These are phyloP conservation scores for Yamadazyma paraphyllophila DNA, from an alignment of 805 yeast genomes.

Conservation along the genomic window DNA sequence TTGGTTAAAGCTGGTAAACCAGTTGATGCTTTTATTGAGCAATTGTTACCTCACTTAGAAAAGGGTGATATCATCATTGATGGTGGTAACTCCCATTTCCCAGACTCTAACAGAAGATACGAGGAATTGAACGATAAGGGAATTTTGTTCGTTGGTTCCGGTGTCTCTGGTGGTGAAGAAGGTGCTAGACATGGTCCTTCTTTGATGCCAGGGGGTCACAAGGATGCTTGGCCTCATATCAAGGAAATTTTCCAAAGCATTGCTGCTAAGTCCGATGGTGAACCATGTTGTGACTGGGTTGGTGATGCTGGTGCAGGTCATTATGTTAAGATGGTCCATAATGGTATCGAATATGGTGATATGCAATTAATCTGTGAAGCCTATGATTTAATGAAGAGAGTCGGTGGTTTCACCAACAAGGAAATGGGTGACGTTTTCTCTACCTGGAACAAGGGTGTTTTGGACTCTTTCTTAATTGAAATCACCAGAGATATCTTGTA, in stretches of 20 bases:
- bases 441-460: constrained; percentile 95
- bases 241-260: constrained; percentile 95
- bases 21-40: constrained; percentile 87
- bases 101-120: constrained; percentile 96
- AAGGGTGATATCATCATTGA: constrained; percentile 97
- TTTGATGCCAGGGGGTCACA: constrained; percentile 98
- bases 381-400: constrained; percentile 91
- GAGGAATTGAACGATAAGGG: constrained; percentile 86
- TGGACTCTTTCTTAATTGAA: constrained; percentile 95
- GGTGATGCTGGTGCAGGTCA: constrained; percentile 99
- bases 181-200: constrained; percentile 99
- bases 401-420: constrained; percentile 83
- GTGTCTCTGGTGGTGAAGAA: constrained; percentile 99
- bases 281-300: constrained; percentile 99
- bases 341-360: constrained; percentile 99
- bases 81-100: constrained; percentile 99
- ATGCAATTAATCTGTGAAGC: constrained; percentile 99
- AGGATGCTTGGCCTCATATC: constrained; percentile 98
- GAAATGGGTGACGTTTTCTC: constrained; percentile 92
- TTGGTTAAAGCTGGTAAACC: constrained; percentile 97
- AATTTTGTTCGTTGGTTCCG: constrained; percentile 92
- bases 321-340: constrained; percentile 99
- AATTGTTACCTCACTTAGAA: constrained; percentile 87
- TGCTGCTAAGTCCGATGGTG: constrained; percentile 95
- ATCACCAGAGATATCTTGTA: constrained; percentile 93